Conservation (phyloP, 2,329 filamentous ascomycete genomes). For the Botrytis elliptica region DNA sequence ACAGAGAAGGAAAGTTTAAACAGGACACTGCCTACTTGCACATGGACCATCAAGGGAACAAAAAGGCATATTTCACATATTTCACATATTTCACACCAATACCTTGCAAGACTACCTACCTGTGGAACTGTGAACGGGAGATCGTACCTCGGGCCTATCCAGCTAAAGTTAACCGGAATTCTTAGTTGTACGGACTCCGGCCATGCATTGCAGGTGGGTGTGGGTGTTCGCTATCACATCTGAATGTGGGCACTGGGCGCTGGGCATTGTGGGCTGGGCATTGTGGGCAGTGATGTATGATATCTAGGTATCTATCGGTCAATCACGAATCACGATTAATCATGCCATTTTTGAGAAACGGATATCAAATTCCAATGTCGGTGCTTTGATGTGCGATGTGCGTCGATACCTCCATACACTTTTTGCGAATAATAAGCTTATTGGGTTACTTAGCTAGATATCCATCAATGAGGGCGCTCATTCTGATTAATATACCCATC, state of each 20-base stretch:
- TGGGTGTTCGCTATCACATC: not conserved
- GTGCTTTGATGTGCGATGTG: not conserved
- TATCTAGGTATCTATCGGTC: no score
- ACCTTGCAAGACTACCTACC: no score
- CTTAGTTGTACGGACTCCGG: not conserved
- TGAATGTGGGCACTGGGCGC: not conserved
- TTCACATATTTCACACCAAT: not conserved
- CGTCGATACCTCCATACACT: not conserved
- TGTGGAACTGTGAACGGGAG: not conserved
- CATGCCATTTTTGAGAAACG: not conserved
- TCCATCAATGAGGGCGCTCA: not conserved
- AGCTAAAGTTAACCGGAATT: not conserved
- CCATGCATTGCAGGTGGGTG: not conserved
- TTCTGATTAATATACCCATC: not conserved
- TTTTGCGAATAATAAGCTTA: no score
- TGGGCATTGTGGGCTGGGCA: no score
- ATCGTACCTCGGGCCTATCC: not conserved
- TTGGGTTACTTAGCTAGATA: no score
- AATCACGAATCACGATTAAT: not conserved
- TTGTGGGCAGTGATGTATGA: not conserved
- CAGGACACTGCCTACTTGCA: not conserved
- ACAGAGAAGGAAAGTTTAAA: not conserved
- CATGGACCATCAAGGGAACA: not conserved
- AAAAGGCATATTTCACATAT: not conserved
- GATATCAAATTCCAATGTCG: not conserved